Conservation (phyloP, 2,329 filamentous ascomycete genomes). For the Zasmidium citrigriseum region DNA sequence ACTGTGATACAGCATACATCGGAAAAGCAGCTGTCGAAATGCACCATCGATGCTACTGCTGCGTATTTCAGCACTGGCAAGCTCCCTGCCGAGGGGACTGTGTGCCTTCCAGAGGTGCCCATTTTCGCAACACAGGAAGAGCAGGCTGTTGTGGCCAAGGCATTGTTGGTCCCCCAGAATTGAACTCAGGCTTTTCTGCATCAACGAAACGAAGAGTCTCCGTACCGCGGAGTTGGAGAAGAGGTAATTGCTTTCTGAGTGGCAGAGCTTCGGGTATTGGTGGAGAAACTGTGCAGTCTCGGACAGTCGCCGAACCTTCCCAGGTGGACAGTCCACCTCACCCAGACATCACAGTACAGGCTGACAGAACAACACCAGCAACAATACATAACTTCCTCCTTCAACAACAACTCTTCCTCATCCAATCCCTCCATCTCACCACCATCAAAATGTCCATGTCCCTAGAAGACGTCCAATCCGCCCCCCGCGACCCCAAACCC, state of each 20-base stretch:
- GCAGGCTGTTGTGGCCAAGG: too few relatives aligned
- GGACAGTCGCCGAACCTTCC: neutral
- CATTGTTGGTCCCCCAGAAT: too few relatives aligned
- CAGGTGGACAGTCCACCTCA: neutral
- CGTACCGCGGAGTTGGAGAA: too few relatives aligned
- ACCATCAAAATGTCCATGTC: slow-evolving; percentile 10
- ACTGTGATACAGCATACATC: slow-evolving; percentile 21
- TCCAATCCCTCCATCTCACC: neutral
- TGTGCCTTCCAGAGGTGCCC: slow-evolving; percentile 30
- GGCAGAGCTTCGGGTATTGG: too few relatives aligned
- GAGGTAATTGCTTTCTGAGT: too few relatives aligned
- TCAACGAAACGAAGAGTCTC: too few relatives aligned
- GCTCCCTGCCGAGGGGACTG: slow-evolving; percentile 35
- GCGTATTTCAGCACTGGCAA: slow-evolving; percentile 40
- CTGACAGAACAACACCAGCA: neutral
- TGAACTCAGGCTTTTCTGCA: too few relatives aligned
- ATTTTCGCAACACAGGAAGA: neutral
- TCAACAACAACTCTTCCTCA: too few relatives aligned
- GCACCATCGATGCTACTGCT: slow-evolving; percentile 30
- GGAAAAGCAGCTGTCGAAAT: slow-evolving; percentile 33
- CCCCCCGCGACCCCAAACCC: slow-evolving; percentile 21
- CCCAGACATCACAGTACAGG: neutral
- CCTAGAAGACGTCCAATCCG: slow-evolving; percentile 4
- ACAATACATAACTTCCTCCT: neutral
- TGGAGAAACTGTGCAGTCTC: too few relatives aligned